Percentiles rank a stretch among this genome's conserved stretches.
Evolutionary conservation across 257 asterid genomes (phyloP).

Genomic region (Striga asiatica): DNA sequence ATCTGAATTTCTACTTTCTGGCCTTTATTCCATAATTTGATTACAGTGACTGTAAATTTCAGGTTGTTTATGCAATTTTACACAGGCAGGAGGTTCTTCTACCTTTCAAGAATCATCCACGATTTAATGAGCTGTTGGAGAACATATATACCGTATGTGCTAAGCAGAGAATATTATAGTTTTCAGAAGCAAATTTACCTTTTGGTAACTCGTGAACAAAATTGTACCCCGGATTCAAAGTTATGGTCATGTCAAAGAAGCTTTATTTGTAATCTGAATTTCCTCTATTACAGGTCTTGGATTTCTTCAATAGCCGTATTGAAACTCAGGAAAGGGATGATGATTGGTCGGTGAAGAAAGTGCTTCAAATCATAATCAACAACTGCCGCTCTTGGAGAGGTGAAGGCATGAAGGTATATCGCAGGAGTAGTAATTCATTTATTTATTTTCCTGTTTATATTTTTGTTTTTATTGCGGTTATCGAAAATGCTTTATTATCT

Average conservation of each 20-base stretch:
- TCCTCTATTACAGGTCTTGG: conserved; percentile 51
- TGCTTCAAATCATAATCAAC: conserved; percentile 64
- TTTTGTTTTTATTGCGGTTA: neutral
- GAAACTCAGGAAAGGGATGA: conserved; percentile 69
- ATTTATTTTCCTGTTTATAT: neutral
- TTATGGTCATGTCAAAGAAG: neutral
- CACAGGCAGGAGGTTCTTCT: conserved; percentile 95
- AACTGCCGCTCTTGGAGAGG: conserved; percentile 96
- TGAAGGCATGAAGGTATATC: conserved; percentile 94
- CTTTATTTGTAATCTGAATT: neutral
- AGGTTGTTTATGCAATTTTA: conserved; percentile 94
- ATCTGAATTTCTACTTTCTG: neutral
- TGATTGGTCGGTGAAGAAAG: conserved; percentile 95
- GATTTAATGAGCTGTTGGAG: conserved; percentile 86
- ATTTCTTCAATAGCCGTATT: conserved; percentile 87
- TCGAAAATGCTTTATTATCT: conserved; percentile 8
- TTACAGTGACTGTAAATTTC: conserved; percentile 23
- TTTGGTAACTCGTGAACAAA: neutral
- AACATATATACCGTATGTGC: conserved; percentile 67
- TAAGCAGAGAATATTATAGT: neutral
- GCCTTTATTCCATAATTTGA: too few relatives aligned
- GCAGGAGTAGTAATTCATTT: too few relatives aligned
- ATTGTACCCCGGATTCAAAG: neutral
- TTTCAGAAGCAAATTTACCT: conserved; percentile 10
- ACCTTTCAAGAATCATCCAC: conserved; percentile 93